These are phyloP conservation scores for Exophiala bonariae DNA, from an alignment of 2,329 filamentous ascomycete species.

Conservation along the genomic window DNA sequence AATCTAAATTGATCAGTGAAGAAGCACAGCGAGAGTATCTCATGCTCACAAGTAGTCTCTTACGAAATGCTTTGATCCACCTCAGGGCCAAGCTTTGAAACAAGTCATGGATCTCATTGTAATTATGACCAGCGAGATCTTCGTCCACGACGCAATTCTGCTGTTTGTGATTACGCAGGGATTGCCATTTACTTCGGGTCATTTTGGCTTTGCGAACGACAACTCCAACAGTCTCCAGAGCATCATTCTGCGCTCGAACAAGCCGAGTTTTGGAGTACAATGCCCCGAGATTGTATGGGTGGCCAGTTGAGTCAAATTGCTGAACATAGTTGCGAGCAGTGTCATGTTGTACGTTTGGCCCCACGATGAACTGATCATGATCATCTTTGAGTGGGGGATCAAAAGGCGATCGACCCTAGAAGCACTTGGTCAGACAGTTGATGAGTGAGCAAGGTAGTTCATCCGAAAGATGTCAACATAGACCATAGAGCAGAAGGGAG, in stretches of 20 bases:
- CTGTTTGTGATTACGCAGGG: constrained; percentile 35
- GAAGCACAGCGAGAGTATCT: background rate
- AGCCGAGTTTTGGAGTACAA: constrained; percentile 40
- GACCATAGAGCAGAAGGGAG: background rate
- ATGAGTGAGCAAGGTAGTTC: background rate
- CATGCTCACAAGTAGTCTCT: constrained; percentile 35
- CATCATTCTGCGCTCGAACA: constrained; percentile 51
- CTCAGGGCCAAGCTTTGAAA: constrained; percentile 11
- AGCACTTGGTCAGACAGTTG: background rate
- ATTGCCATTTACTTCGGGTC: constrained; percentile 24
- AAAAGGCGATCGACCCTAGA: constrained; percentile 26
- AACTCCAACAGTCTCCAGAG: constrained; percentile 50
- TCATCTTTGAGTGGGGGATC: constrained; percentile 25
- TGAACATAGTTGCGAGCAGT: constrained; percentile 46
- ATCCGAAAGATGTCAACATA: too few species aligned
- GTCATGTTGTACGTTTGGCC: constrained; percentile 26
- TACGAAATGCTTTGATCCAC: constrained; percentile 16
- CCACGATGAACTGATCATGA: constrained; percentile 24
- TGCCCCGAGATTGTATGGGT: constrained; percentile 46
- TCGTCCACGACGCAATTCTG: constrained; percentile 35
- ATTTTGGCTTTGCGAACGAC: constrained; percentile 43
- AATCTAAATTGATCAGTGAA: constrained; percentile 11
- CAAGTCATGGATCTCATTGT: constrained; percentile 5
- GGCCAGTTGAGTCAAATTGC: constrained; percentile 48
- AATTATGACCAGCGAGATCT: constrained; percentile 15